Percentiles rank a stretch among this genome's conserved stretches.
phyloP scores from a whole-genome alignment of 345 rosid species.

The Eucalyptus marginata region DNA sequence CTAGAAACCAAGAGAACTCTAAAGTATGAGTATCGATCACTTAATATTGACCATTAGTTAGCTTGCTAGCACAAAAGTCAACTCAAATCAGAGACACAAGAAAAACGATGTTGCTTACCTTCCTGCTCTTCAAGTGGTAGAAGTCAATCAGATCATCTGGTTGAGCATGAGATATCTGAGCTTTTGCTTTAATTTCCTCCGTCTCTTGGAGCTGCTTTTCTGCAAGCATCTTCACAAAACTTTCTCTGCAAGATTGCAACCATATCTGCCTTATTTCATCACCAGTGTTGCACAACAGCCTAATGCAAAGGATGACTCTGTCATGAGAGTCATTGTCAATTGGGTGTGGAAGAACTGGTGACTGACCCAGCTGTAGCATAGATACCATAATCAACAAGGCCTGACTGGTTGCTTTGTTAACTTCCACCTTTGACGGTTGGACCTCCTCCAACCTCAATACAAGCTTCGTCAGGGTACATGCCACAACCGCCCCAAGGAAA shows the following conservation, averaged over 20 bases:
- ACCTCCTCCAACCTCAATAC: slow-evolving; percentile 92
- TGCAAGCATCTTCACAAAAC: slow-evolving; percentile 92
- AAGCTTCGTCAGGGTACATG: slow-evolving; percentile 87
- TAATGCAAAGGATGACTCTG: slow-evolving; percentile 72
- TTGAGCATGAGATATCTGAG: slow-evolving; percentile 84
- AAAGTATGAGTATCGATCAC: neutral
- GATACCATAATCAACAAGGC: slow-evolving; percentile 85
- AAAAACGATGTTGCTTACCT: slow-evolving; percentile 29
- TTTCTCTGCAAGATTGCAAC: slow-evolving; percentile 84
- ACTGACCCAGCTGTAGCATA: slow-evolving; percentile 89
- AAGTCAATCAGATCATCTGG: slow-evolving; percentile 98
- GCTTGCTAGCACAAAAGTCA: neutral
- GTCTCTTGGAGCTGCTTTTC: slow-evolving; percentile 83
- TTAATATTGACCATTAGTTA: neutral
- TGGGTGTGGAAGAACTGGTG: slow-evolving; percentile 81
- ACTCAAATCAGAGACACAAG: neutral
- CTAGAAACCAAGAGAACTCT: neutral
- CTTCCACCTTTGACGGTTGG: slow-evolving; percentile 68
- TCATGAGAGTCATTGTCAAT: slow-evolving; percentile 91
- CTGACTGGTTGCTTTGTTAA: slow-evolving; percentile 51
- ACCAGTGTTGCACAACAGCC: slow-evolving; percentile 73
- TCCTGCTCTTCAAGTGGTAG: slow-evolving; percentile 97
- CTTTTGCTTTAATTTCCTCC: slow-evolving; percentile 89
- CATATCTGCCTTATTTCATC: slow-evolving; percentile 77
- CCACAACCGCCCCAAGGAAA: slow-evolving; percentile 97